Percentiles rank a stretch among this genome's conserved stretches.
Conservation (phyloP, 805 yeast species). For the Candida ortonii region DNA sequence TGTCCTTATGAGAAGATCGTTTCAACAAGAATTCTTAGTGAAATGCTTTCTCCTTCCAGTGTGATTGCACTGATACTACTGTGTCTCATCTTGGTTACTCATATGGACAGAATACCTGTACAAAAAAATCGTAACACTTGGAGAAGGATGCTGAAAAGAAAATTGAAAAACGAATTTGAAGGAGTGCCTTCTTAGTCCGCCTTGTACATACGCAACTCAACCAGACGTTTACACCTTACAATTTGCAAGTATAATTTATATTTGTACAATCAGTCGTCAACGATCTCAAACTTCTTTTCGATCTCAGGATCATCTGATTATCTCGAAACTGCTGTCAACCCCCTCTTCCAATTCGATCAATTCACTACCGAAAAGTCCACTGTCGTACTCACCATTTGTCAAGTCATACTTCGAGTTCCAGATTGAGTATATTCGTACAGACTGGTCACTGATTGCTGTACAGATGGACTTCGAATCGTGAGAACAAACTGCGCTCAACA, state of each 20-base stretch:
- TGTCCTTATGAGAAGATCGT: slow-evolving; percentile 74
- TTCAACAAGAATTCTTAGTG: slow-evolving; percentile 53
- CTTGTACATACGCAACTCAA: no score
- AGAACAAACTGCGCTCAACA: slow-evolving; percentile 62
- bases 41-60: slow-evolving; percentile 65
- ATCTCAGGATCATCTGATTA: slow-evolving; percentile 24
- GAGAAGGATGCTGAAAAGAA: slow-evolving; percentile 53
- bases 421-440: slow-evolving; percentile 68
- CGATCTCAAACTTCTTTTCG: slow-evolving; percentile 1
- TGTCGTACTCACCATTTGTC: slow-evolving; percentile 26
- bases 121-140: slow-evolving; percentile 67
- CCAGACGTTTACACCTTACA: slow-evolving; percentile 3
- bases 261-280: slow-evolving; percentile 5
- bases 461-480: slow-evolving; percentile 64
- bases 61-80: slow-evolving; percentile 54
- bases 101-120: slow-evolving; percentile 62
- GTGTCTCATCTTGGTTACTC: slow-evolving; percentile 50
- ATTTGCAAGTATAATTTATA: slow-evolving; percentile 10
- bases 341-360: slow-evolving; percentile 61
- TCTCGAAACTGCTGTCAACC: slow-evolving; percentile 30
- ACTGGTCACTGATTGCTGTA: slow-evolving; percentile 75
- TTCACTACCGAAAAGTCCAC: slow-evolving; percentile 53
- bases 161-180: slow-evolving; percentile 65
- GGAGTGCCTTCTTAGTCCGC: slow-evolving; percentile 73
- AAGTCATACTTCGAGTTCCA: slow-evolving; percentile 55